Percentiles rank a stretch among this genome's conserved stretches.
Evolutionary conservation across 106 monocot genomes (phyloP).

Genomic region (Phalaenopsis aphrodite): DNA sequence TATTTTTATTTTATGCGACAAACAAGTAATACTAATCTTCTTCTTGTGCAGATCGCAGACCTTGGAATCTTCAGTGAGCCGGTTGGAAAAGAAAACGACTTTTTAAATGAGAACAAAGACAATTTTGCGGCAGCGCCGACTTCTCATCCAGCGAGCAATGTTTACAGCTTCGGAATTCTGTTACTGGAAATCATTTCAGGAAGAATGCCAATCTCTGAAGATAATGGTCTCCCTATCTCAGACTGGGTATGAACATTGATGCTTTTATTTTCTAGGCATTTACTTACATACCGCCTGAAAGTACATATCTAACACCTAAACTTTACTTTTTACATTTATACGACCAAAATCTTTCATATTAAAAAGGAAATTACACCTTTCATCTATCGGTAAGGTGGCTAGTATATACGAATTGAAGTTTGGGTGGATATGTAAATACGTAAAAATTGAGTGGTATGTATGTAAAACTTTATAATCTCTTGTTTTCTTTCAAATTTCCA

Average conservation of each 20-base stretch:
- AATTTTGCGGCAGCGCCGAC: not conserved
- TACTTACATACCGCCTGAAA: no score
- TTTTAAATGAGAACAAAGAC: conserved; percentile 20
- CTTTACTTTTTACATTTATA: no score
- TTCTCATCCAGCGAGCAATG: conserved; percentile 40
- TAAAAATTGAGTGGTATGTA: no score
- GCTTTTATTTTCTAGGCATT: no score
- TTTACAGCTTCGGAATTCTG: conserved; percentile 75
- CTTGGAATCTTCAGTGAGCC: conserved; percentile 42
- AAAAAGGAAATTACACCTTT: no score
- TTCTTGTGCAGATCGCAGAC: conserved; percentile 31
- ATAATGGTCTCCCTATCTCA: conserved; percentile 32
- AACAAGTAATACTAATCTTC: not conserved
- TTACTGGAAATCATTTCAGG: conserved; percentile 81
- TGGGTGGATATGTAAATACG: no score
- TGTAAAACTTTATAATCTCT: no score
- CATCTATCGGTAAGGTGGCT: no score
- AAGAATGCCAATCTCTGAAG: conserved; percentile 34
- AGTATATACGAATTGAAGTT: no score
- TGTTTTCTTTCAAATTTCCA: no score
- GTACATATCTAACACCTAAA: no score
- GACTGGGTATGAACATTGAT: conserved; percentile 34
- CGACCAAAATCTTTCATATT: no score
- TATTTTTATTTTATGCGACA: not conserved
- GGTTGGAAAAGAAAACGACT: conserved; percentile 6